phyloP scores from a whole-genome alignment of 129 eudicot genomes.

The Pseudognaphalium luteoalbum region DNA sequence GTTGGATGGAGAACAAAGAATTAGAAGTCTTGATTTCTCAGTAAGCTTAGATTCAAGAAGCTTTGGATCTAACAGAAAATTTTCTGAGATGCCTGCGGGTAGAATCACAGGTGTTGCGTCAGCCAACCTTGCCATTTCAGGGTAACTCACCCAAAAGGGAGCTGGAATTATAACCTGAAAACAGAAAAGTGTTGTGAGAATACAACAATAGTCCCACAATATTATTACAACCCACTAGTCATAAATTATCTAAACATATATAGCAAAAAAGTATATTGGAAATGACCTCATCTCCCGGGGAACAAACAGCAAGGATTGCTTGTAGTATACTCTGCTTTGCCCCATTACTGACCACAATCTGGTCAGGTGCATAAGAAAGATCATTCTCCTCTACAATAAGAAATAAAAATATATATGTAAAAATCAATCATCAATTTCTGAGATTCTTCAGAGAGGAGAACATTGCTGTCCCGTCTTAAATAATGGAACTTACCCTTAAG shows the following conservation, averaged over 20 bases:
- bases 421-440: neutral
- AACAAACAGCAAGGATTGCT: conserved; percentile 93
- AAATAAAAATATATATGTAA: neutral
- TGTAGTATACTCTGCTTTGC: conserved; percentile 93
- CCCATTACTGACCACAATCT: conserved; percentile 89
- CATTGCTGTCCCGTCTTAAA: neutral
- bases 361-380: conserved; percentile 83
- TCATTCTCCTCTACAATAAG: conserved; percentile 77
- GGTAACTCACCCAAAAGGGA: conserved; percentile 98
- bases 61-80: conserved; percentile 81
- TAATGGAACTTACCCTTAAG: conserved; percentile 56
- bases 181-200: neutral
- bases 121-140: conserved; percentile 94
- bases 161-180: conserved; percentile 89
- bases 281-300: conserved; percentile 97
- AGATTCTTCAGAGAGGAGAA: neutral
- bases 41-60: conserved; percentile 79
- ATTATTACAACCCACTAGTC: no score
- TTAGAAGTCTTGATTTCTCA: conserved; percentile 84
- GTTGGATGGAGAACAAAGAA: conserved; percentile 96
- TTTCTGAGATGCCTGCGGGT: conserved; percentile 77
- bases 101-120: conserved; percentile 93
- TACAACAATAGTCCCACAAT: neutral
- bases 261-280: conserved; percentile 14
- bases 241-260: neutral